These are phyloP conservation scores for Penicillium palitans DNA, from an alignment of 2,329 filamentous ascomycete genomes.

Conservation along the genomic window DNA sequence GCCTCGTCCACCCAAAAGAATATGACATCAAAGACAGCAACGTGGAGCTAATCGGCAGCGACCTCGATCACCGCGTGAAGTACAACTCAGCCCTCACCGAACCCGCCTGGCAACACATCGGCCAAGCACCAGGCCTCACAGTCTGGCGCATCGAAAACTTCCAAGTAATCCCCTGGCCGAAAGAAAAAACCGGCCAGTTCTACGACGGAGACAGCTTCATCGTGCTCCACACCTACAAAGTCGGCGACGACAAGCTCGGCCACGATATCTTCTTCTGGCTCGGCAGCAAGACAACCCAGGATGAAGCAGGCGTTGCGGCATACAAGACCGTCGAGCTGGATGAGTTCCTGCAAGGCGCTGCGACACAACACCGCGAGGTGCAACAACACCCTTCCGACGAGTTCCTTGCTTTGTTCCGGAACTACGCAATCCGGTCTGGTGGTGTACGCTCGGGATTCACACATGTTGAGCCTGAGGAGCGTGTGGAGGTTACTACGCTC, in stretches of 20 bases:
- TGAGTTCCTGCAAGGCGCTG: constrained; percentile 62
- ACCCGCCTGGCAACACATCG: constrained; percentile 67
- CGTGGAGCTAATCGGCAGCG: constrained; percentile 63
- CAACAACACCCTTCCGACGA: constrained; percentile 60
- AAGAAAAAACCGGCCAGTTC: constrained; percentile 59
- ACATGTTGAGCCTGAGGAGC: constrained; percentile 57
- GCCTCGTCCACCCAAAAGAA: constrained; percentile 62
- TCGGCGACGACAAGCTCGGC: constrained; percentile 52
- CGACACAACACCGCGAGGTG: constrained; percentile 65
- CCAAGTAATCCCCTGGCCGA: constrained; percentile 62
- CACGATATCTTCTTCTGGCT: constrained; percentile 73
- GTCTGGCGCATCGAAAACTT: constrained; percentile 70
- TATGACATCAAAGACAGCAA: constrained; percentile 70
- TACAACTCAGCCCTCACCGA: constrained; percentile 65
- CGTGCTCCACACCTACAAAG: constrained; percentile 60
- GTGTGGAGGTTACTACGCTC: constrained; percentile 52
- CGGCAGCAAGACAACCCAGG: constrained; percentile 64
- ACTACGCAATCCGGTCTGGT: constrained; percentile 60
- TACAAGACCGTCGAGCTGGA: constrained; percentile 72
- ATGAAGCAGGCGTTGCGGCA: constrained; percentile 67
- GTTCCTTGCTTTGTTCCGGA: constrained; percentile 62
- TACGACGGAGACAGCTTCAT: constrained; percentile 70
- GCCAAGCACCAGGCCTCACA: constrained; percentile 55
- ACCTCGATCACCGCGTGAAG: constrained; percentile 68
- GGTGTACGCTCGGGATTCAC: constrained; percentile 64